A percentile compares a stretch with the other conserved stretches of the same genome.
Conservation (phyloP, 805 yeast genomes). For the Saccharomycopsis sp. region DNA sequence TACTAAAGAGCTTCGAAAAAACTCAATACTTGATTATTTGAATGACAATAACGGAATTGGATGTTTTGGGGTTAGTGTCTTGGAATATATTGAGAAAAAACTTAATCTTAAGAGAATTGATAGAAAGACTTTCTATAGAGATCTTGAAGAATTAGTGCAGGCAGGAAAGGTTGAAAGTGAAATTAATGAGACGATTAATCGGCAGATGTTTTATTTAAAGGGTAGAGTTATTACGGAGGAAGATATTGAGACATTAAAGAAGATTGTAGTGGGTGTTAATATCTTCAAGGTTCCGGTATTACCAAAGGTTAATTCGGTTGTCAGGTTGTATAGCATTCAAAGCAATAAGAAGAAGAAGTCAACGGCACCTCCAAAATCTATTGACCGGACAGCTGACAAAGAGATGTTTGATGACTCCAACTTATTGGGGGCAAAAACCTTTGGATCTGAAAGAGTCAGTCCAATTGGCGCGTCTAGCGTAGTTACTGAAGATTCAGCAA, state of each 20-base stretch:
- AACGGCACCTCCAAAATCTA: not conserved
- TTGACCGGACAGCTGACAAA: not conserved
- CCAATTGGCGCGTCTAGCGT: too few species aligned
- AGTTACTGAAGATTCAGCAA: too few species aligned
- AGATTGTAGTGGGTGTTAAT: not conserved
- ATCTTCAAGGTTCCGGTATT: not conserved
- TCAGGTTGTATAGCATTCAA: slow-evolving; percentile 5
- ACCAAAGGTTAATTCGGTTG: not conserved
- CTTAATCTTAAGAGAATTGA: not conserved
- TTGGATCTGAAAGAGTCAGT: too few species aligned
- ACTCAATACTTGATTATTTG: slow-evolving; percentile 4
- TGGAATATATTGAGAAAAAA: not conserved
- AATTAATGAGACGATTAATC: not conserved
- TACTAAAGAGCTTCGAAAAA: slow-evolving; percentile 3
- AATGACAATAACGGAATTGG: slow-evolving; percentile 7
- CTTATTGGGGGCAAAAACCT: too few species aligned
- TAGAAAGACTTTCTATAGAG: slow-evolving; percentile 9
- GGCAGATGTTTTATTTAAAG: not conserved
- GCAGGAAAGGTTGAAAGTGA: not conserved
- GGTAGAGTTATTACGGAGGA: not conserved
- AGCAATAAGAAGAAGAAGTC: not conserved
- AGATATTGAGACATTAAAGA: slow-evolving; percentile 3
- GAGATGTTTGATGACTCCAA: too few species aligned
- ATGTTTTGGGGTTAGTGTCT: not conserved
- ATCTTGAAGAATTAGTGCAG: slow-evolving; percentile 1